Percentiles rank a stretch among this genome's conserved stretches.
phyloP scores from a whole-genome alignment of 768 basidiomycete genomes.

The Boletus fagicola region DNA sequence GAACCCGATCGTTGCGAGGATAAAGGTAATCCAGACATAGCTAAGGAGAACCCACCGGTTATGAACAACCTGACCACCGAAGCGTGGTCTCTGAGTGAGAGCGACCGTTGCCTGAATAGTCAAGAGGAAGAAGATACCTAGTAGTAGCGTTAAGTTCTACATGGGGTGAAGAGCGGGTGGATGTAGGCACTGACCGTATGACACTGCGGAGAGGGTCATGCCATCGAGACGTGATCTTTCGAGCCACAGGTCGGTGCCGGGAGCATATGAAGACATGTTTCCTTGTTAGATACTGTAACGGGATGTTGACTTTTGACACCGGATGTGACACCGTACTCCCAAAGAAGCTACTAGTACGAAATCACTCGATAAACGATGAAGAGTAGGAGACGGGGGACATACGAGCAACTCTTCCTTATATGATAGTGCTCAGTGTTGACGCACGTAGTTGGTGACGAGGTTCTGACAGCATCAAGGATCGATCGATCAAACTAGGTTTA shows the following conservation, averaged over 20 bases:
- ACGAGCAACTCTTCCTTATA: background rate
- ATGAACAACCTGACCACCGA: background rate
- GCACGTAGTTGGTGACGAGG: too few species aligned
- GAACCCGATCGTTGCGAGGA: constrained; percentile 27
- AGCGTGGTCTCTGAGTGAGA: constrained; percentile 5
- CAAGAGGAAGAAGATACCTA: constrained; percentile 26
- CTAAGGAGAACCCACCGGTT: constrained; percentile 12
- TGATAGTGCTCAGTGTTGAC: background rate
- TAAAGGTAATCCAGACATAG: constrained; percentile 28
- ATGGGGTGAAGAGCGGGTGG: background rate
- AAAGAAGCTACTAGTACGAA: background rate
- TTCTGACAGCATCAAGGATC: too few species aligned
- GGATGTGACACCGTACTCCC: background rate
- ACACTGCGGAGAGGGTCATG: constrained; percentile 19
- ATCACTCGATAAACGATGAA: background rate
- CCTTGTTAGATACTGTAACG: background rate
- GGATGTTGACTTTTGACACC: background rate
- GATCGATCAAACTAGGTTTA: too few species aligned
- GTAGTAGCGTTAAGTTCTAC: background rate
- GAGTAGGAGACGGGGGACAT: background rate
- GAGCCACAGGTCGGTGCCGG: constrained; percentile 25
- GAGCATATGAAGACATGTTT: constrained; percentile 19
- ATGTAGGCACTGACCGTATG: constrained; percentile 16
- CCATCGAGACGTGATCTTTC: constrained; percentile 29
- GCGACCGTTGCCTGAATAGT: constrained; percentile 18